Conservation (phyloP, 805 yeast genomes). For the Peterozyma toletana region DNA sequence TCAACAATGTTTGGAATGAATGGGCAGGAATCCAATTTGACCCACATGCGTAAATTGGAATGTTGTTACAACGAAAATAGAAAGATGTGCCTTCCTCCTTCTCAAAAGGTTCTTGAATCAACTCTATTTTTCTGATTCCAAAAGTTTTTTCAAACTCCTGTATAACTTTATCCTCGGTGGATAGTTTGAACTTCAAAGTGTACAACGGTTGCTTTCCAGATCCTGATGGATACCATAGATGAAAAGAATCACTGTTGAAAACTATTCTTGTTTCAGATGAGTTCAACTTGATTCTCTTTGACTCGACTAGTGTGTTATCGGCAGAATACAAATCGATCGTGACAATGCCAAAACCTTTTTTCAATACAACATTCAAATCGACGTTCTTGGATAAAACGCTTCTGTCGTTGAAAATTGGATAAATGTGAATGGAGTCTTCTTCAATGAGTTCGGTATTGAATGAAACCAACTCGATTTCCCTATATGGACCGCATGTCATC, state of each 20-base stretch:
- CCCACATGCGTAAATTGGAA: conserved; percentile 31
- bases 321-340: conserved; percentile 9
- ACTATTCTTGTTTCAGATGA: neutral
- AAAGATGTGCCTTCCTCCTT: conserved; percentile 31
- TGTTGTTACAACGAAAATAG: conserved; percentile 32
- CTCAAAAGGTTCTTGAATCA: conserved; percentile 26
- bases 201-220: conserved; percentile 30
- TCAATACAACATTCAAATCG: neutral
- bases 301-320: neutral
- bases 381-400: neutral
- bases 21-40: conserved; percentile 46
- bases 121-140: conserved; percentile 34
- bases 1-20: conserved; percentile 25
- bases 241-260: conserved; percentile 15
- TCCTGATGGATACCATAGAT: conserved; percentile 33
- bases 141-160: conserved; percentile 17
- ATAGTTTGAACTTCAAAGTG: conserved; percentile 13
- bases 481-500: conserved; percentile 37
- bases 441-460: conserved; percentile 12
- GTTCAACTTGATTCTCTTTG: neutral
- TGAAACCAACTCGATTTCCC: conserved; percentile 24
- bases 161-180: conserved; percentile 4
- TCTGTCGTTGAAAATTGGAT: neutral
- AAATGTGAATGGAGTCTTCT: neutral
- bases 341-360: conserved; percentile 8